Evolutionary conservation across 169 alveolate genomes (phyloP).

Genomic region (Theileria annulata): DNA sequence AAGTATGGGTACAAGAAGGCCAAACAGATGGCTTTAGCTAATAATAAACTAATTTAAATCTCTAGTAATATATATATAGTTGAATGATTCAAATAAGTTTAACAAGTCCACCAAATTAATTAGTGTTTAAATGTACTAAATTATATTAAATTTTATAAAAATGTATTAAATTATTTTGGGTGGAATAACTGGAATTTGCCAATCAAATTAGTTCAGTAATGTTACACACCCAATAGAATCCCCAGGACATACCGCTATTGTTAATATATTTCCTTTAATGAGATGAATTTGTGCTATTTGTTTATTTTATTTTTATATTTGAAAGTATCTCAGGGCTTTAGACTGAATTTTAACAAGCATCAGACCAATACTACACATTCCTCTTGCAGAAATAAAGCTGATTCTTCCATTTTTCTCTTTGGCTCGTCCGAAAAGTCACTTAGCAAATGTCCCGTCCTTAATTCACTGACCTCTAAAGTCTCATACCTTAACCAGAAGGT

Average conservation of each 20-base stretch:
- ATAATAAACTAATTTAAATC: too few relatives aligned
- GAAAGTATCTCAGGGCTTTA: not conserved
- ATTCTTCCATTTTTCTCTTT: constrained; percentile 9
- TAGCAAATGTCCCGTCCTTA: constrained; percentile 18
- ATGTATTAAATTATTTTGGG: too few relatives aligned
- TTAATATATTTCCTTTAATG: not conserved
- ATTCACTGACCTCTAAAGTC: constrained; percentile 6
- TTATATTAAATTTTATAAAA: too few relatives aligned
- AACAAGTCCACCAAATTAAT: too few relatives aligned
- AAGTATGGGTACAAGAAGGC: constrained; percentile 75
- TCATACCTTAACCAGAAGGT: constrained; percentile 24
- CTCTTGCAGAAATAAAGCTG: constrained; percentile 4
- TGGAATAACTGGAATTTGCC: constrained; percentile 14
- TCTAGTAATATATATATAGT: constrained; percentile 1
- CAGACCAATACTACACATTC: constrained; percentile 21
- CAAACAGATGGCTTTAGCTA: constrained; percentile 70
- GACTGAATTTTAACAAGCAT: not conserved
- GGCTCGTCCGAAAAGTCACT: constrained; percentile 1
- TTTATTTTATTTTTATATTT: constrained; percentile 4
- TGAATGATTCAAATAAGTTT: constrained; percentile 48
- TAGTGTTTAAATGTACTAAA: too few relatives aligned
- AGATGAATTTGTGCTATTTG: not conserved
- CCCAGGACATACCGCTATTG: not conserved
- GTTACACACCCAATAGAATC: constrained; percentile 47
- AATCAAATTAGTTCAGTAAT: not conserved